Evolutionary conservation across 331 rosid species (phyloP).

Genomic region (Arachis monticola): DNA sequence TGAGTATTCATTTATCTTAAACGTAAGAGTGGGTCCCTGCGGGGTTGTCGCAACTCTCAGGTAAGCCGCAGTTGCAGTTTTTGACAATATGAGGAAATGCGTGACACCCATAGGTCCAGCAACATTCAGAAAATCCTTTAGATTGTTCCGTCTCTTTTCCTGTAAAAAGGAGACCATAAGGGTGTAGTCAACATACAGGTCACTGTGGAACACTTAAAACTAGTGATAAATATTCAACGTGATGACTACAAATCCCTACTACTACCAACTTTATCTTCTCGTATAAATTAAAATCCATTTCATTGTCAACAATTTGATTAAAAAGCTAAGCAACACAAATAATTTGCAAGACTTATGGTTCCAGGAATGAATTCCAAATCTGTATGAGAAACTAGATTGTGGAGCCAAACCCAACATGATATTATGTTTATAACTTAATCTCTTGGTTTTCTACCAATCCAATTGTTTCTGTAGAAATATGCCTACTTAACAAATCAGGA

Average conservation of each 20-base stretch:
- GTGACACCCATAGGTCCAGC: slow-evolving; percentile 99
- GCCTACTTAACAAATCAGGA: neutral
- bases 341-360: slow-evolving; percentile 1
- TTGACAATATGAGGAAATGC: slow-evolving; percentile 91
- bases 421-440: neutral
- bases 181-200: slow-evolving; percentile 22
- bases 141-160: slow-evolving; percentile 91
- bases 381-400: neutral
- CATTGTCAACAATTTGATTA: slow-evolving; percentile 8
- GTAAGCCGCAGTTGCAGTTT: slow-evolving; percentile 71
- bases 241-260: slow-evolving; percentile 4
- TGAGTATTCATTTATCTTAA: slow-evolving; percentile 77
- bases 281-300: neutral
- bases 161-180: slow-evolving; percentile 41
- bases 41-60: slow-evolving; percentile 93
- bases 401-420: slow-evolving; percentile 6
- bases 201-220: neutral
- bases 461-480: neutral
- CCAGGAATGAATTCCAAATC: neutral
- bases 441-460: neutral
- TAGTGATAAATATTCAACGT: neutral
- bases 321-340: neutral
- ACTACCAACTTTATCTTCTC: neutral
- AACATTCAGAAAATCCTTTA: slow-evolving; percentile 84
- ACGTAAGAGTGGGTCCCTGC: slow-evolving; percentile 93